A percentile compares a stretch with the other conserved stretches of the same genome.
These are phyloP conservation scores for Penicillium rolfsii DNA, from an alignment of 2,329 filamentous ascomycete genomes.

Conservation along the genomic window DNA sequence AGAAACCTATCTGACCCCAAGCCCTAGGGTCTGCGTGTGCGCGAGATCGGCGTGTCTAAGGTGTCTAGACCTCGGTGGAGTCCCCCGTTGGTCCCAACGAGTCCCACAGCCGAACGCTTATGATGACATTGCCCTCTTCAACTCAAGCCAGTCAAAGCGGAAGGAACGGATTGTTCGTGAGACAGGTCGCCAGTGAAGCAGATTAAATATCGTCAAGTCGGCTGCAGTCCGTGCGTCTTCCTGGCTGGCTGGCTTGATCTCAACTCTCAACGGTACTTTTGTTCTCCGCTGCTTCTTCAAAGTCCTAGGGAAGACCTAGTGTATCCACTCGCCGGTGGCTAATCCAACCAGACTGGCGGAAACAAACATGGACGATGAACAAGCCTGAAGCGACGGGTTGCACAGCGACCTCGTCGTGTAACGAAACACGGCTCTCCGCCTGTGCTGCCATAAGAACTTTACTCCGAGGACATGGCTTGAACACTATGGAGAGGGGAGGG, in stretches of 20 bases:
- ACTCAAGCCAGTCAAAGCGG: not conserved
- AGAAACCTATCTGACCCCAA: not conserved
- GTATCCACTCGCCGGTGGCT: conserved; percentile 3
- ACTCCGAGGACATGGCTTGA: conserved; percentile 6
- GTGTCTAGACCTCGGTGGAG: not conserved
- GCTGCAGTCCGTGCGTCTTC: not conserved
- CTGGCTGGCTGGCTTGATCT: not conserved
- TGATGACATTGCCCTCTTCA: conserved; percentile 20
- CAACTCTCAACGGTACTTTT: not conserved
- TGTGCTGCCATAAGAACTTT: conserved; percentile 18
- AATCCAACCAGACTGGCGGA: not conserved
- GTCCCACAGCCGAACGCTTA: conserved; percentile 12
- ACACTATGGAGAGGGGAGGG: too few relatives aligned
- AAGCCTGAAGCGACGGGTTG: conserved; percentile 1
- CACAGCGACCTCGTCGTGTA: conserved; percentile 7
- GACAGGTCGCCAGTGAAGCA: not conserved
- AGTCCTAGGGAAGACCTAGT: not conserved
- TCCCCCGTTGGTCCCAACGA: not conserved
- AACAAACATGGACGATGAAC: not conserved
- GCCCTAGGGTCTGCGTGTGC: not conserved
- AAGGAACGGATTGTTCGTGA: conserved; percentile 1
- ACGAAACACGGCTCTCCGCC: conserved; percentile 1
- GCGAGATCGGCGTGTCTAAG: too few relatives aligned
- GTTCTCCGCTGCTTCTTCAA: not conserved
- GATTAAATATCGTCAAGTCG: not conserved